Percentiles rank a stretch among this genome's conserved stretches.
These are phyloP conservation scores for Carallia brachiata DNA, from an alignment of 345 rosid species.

Conservation along the genomic window DNA sequence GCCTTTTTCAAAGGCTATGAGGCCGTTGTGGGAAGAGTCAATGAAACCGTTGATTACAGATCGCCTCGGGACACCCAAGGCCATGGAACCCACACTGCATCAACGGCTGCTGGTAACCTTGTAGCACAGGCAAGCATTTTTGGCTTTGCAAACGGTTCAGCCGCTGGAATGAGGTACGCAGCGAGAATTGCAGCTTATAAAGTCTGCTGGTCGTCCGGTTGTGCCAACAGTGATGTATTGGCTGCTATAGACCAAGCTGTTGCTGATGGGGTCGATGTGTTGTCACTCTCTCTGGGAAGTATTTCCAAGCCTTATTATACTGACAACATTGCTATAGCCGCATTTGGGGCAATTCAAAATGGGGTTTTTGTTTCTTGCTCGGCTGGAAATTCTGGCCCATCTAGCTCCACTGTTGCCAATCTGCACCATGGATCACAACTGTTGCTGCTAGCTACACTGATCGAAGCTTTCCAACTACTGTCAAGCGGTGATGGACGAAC, in stretches of 20 bases:
- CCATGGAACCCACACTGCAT: slow-evolving; percentile 86
- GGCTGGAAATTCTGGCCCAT: slow-evolving; percentile 77
- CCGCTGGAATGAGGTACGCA: slow-evolving; percentile 61
- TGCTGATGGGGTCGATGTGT: slow-evolving; percentile 67
- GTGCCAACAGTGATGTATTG: slow-evolving; percentile 52
- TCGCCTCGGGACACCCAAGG: slow-evolving; percentile 73
- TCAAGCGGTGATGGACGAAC: slow-evolving; percentile 44
- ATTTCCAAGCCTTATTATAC: slow-evolving; percentile 47
- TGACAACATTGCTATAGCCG: slow-evolving; percentile 57
- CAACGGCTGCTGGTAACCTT: slow-evolving; percentile 65
- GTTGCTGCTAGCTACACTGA: slow-evolving; percentile 79
- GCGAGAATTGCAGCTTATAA: slow-evolving; percentile 74
- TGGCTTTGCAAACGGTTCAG: slow-evolving; percentile 59
- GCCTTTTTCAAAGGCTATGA: slow-evolving; percentile 62
- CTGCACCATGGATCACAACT: slow-evolving; percentile 85
- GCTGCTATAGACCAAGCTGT: slow-evolving; percentile 74
- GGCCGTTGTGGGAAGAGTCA: slow-evolving; percentile 42
- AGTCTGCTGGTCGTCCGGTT: slow-evolving; percentile 67
- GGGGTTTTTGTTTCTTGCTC: slow-evolving; percentile 80
- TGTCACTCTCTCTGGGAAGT: slow-evolving; percentile 72
- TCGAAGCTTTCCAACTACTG: slow-evolving; percentile 59
- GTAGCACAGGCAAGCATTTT: slow-evolving; percentile 44
- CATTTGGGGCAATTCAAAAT: slow-evolving; percentile 48
- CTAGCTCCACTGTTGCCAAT: slow-evolving; percentile 45
- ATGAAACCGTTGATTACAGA: slow-evolving; percentile 47